phyloP scores from a whole-genome alignment of 2,329 filamentous ascomycete species.

The Penicillium sumatraense region DNA sequence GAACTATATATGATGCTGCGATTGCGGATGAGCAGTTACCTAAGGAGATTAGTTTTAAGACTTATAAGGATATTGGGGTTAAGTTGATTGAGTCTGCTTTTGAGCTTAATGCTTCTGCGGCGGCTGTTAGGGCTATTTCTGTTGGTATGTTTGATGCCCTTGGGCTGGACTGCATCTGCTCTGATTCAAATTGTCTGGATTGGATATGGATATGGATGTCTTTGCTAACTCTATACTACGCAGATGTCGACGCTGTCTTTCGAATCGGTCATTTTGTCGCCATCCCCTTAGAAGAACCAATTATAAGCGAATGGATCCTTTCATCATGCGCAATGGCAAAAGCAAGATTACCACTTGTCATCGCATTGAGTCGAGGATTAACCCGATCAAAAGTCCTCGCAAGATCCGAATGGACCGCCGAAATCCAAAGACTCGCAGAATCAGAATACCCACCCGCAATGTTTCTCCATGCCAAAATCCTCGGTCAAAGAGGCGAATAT shows the following conservation, averaged over 20 bases:
- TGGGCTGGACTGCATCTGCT: no score
- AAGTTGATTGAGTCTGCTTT: constrained; percentile 19
- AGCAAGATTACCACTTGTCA: constrained; percentile 22
- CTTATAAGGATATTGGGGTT: constrained; percentile 20
- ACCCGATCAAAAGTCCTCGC: not conserved
- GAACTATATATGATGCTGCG: constrained; percentile 7
- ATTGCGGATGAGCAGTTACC: constrained; percentile 3
- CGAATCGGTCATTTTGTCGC: constrained; percentile 26
- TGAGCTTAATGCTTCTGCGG: constrained; percentile 10
- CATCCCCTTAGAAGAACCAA: not conserved
- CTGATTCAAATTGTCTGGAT: no score
- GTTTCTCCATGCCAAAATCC: constrained; percentile 32
- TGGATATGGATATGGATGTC: no score
- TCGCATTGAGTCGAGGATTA: constrained; percentile 16
- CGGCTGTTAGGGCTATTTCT: constrained; percentile 20
- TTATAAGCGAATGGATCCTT: constrained; percentile 26
- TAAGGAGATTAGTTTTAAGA: constrained; percentile 13
- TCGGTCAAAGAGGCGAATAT: constrained; percentile 26
- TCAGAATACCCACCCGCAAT: constrained; percentile 34
- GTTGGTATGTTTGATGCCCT: constrained; percentile 15
- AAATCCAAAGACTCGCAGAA: constrained; percentile 29
- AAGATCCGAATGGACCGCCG: constrained; percentile 16
- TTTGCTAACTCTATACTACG: not conserved
- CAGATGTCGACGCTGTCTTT: constrained; percentile 31
- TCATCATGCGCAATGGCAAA: constrained; percentile 27